These are phyloP conservation scores for Xylaria sp. DNA, from an alignment of 2,329 filamentous ascomycete genomes.

Conservation along the genomic window DNA sequence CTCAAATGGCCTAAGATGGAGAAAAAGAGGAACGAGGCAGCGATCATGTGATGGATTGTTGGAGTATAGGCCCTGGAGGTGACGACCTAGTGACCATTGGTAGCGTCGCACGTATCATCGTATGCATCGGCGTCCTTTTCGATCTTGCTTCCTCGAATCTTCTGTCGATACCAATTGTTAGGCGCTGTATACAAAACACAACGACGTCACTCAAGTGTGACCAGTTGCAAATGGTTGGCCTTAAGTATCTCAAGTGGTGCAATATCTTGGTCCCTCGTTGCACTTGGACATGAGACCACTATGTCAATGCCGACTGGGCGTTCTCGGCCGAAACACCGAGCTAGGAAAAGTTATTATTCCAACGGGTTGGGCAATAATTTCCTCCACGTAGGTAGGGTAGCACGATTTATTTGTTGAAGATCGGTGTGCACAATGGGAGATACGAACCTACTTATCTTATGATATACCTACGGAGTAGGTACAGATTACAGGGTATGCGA, in stretches of 20 bases:
- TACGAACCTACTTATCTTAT: neutral
- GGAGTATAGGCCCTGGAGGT: conserved; percentile 12
- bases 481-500: neutral
- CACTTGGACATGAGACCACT: neutral
- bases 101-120: conserved; percentile 10
- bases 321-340: conserved; percentile 9
- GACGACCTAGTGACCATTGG: conserved; percentile 21
- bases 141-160: neutral
- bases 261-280: neutral
- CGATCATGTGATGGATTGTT: conserved; percentile 31
- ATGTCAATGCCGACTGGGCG: neutral
- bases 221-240: neutral
- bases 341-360: neutral
- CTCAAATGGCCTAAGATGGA: conserved; percentile 9
- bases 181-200: neutral
- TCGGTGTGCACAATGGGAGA: neutral
- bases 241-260: neutral
- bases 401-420: neutral
- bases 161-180: neutral
- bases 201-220: neutral
- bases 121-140: neutral
- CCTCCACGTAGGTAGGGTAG: neutral
- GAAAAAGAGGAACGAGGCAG: conserved; percentile 1
- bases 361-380: neutral
- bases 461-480: neutral